Base-by-base conservation (phyloP, 2,329 filamentous ascomycete species). In the Colletotrichum noveboracense region DNA sequence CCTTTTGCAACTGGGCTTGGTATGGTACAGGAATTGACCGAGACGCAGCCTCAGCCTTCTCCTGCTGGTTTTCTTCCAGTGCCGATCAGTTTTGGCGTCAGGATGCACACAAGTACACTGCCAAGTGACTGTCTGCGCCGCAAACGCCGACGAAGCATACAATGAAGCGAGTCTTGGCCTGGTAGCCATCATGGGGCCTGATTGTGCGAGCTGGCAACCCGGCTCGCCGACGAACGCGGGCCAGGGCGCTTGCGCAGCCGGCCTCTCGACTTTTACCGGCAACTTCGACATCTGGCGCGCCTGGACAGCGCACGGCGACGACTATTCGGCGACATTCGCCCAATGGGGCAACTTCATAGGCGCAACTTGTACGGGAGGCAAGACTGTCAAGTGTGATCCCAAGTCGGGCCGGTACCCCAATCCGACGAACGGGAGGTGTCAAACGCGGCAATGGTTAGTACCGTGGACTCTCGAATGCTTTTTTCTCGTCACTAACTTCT, bases 161-260 rank as follows among this genome's bases (percentile, higher is more conserved):
- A 55, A 73, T 21, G 65, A 48, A 38, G 70, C 70, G 12, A 73
- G 70, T 36, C 70, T 73, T 12, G 70, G 70, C 7, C 55, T 73
- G 6, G 56, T 69, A 6, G 65, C 26, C 18, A 73, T 73, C 9
- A 73, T 73, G 70, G 70, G 70, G 6, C 70, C 70, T 6, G 70
- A 73, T 66, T 73, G 70, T 66, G 70, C 65, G 7, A 55, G 70
- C 36, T 73, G 70, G 70, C 28, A 24, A 8, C 7, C 16, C 13
- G 36, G 16, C 55, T 62, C 56, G 21, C 70, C 70, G 6, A 30
- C 18, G 4, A 21, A 69, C 4, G n/a, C 18, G 5, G 70, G 70
- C 21, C 70, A 61, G 16, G 70, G 65, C 5, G 8, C 10, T 8
- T 73, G 70, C 24, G 55, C 26, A 3, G 30, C 7, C 26, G 65